These are phyloP conservation scores for Nissolia schottii DNA, from an alignment of 306 rosid species.

Conservation along the genomic window DNA sequence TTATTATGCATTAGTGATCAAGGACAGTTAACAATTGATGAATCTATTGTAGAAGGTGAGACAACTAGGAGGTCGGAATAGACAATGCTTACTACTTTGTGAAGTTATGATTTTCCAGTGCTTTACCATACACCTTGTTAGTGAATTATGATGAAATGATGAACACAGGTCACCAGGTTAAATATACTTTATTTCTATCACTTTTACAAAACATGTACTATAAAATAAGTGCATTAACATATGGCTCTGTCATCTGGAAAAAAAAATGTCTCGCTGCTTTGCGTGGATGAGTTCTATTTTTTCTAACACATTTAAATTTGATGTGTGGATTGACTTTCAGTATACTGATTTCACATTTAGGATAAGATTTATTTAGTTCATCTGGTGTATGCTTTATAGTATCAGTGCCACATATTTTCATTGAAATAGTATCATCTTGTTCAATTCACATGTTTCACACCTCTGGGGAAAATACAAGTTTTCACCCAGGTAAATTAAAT, in stretches of 20 bases:
- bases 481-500: not conserved
- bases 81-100: conserved; percentile 2
- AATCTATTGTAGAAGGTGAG: conserved; percentile 55
- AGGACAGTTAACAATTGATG: conserved; percentile 47
- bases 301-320: conserved; percentile 14
- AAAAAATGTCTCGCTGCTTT: not conserved
- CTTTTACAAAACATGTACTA: not conserved
- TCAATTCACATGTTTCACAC: not conserved
- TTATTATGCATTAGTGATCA: conserved; percentile 64
- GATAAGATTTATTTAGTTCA: not conserved
- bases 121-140: conserved; percentile 19
- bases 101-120: conserved; percentile 16
- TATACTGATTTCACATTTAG: conserved; percentile 19
- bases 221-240: not conserved
- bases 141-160: conserved; percentile 5
- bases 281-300: not conserved
- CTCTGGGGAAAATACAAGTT: not conserved
- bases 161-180: not conserved
- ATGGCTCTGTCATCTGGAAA: conserved; percentile 3
- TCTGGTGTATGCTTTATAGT: not conserved
- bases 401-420: not conserved
- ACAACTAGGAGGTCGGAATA: conserved; percentile 18
- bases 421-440: conserved; percentile 8
- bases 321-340: conserved; percentile 1
- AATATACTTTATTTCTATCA: conserved; percentile 6